These are phyloP conservation scores for Tylopilus plumbeoviolaceoides DNA, from an alignment of 768 basidiomycete species.

Conservation along the genomic window DNA sequence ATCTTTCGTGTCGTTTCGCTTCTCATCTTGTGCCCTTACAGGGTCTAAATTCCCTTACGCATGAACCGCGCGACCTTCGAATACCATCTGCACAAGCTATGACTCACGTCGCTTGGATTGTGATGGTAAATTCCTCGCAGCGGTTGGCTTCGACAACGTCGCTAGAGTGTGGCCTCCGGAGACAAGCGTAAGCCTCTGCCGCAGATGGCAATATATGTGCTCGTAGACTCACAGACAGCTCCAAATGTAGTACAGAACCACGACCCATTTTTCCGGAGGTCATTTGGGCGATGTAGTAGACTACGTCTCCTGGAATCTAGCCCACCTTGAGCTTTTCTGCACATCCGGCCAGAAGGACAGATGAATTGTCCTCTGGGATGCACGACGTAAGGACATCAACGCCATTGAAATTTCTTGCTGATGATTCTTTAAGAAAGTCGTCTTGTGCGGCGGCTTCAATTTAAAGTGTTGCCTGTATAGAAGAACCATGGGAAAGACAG, in stretches of 20 bases:
- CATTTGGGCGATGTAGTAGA: constrained; percentile 79
- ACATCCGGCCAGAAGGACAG: constrained; percentile 75
- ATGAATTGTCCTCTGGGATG: constrained; percentile 79
- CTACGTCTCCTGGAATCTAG: constrained; percentile 80
- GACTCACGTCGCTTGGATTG: constrained; percentile 82
- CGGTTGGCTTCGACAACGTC: constrained; percentile 78
- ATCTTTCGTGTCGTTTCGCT: constrained; percentile 7
- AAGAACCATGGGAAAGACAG: constrained; percentile 60
- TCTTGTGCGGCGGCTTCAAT: constrained; percentile 51
- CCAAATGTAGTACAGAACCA: constrained; percentile 69
- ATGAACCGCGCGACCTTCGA: constrained; percentile 72
- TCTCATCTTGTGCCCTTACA: constrained; percentile 29
- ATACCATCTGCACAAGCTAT: constrained; percentile 60
- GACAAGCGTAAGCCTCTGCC: constrained; percentile 58
- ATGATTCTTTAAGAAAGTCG: constrained; percentile 52
- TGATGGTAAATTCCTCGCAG: constrained; percentile 76
- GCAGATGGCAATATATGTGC: not conserved
- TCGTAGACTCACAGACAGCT: not conserved
- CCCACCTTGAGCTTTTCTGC: constrained; percentile 80
- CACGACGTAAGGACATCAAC: constrained; percentile 53
- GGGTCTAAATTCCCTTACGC: constrained; percentile 77
- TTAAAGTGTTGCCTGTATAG: constrained; percentile 61
- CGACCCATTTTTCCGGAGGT: constrained; percentile 61
- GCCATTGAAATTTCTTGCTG: not conserved
- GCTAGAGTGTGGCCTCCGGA: constrained; percentile 77